Percentiles rank a stretch among this genome's conserved stretches.
Evolutionary conservation across 352 stramenopile species (phyloP).

Genomic region (Globisporangium radiosum): DNA sequence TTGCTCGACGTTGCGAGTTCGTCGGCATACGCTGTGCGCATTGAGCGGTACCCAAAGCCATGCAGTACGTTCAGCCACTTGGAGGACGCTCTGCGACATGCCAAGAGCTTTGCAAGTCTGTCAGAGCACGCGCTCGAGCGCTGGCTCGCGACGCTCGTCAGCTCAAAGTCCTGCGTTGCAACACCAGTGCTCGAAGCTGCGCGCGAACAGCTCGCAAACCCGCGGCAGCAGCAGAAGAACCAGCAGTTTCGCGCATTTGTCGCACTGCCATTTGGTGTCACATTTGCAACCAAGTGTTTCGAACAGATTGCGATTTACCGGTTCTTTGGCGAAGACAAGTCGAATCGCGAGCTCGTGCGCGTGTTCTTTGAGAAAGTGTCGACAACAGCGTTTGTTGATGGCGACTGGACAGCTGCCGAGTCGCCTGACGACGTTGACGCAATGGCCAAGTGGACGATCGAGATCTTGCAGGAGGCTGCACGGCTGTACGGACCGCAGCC

Average conservation of each 20-base stretch:
- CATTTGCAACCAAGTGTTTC: conserved; percentile 65
- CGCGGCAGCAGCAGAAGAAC: conserved; percentile 54
- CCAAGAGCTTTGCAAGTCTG: conserved; percentile 38
- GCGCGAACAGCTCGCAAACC: conserved; percentile 35
- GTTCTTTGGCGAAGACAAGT: conserved; percentile 67
- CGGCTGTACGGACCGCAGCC: conserved; percentile 60
- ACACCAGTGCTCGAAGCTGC: conserved; percentile 44
- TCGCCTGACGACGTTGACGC: conserved; percentile 31
- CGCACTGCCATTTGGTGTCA: conserved; percentile 53
- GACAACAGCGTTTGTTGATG: conserved; percentile 55
- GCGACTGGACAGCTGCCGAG: conserved; percentile 48
- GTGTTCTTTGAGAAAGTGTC: conserved; percentile 82
- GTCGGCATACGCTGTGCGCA: conserved; percentile 67
- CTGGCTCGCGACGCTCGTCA: conserved; percentile 61
- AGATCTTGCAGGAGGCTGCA: conserved; percentile 69
- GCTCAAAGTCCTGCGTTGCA: conserved; percentile 42
- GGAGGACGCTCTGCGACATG: conserved; percentile 18
- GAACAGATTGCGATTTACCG: conserved; percentile 63
- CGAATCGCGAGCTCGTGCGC: conserved; percentile 59
- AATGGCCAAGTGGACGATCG: conserved; percentile 56
- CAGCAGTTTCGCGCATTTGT: conserved; percentile 64
- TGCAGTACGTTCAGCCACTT: conserved; percentile 62
- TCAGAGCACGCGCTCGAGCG: conserved; percentile 69
- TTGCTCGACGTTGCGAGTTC: conserved; percentile 66
- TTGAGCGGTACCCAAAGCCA: conserved; percentile 75